These are phyloP conservation scores for Claviceps sp. DNA, from an alignment of 2,329 filamentous ascomycete genomes.

Conservation along the genomic window DNA sequence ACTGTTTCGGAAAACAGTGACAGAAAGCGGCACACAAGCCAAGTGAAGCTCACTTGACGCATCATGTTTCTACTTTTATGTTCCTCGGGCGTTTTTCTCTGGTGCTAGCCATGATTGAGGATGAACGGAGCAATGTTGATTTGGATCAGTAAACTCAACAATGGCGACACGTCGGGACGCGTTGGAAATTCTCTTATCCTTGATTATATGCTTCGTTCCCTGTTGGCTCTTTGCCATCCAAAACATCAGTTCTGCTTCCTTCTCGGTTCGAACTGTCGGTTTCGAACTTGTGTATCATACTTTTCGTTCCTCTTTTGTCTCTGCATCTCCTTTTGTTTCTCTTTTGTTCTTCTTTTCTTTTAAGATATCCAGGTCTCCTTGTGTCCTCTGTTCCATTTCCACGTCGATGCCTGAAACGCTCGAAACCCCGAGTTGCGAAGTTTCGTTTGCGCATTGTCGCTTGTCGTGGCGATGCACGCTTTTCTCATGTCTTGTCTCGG, in stretches of 20 bases:
- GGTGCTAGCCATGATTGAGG: too few species aligned
- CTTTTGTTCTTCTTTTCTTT: not conserved
- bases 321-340: not conserved
- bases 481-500: not conserved
- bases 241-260: too few species aligned
- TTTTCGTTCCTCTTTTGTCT: not conserved
- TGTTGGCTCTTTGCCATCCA: too few species aligned
- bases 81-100: too few species aligned
- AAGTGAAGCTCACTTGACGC: conserved; percentile 7
- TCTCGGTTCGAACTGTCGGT: too few species aligned
- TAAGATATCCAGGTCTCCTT: not conserved
- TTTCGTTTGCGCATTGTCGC: not conserved
- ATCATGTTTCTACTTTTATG: not conserved
- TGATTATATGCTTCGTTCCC: too few species aligned
- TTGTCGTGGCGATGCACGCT: not conserved
- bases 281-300: too few species aligned
- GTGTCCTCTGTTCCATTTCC: not conserved
- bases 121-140: too few species aligned
- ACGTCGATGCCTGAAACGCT: not conserved
- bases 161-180: too few species aligned
- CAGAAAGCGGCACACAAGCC: conserved; percentile 11
- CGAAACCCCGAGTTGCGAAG: not conserved
- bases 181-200: too few species aligned
- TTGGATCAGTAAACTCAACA: too few species aligned
- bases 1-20: conserved; percentile 41